phyloP scores from a whole-genome alignment of 2,329 filamentous ascomycete species.

The Colletotrichum euphorbiae region DNA sequence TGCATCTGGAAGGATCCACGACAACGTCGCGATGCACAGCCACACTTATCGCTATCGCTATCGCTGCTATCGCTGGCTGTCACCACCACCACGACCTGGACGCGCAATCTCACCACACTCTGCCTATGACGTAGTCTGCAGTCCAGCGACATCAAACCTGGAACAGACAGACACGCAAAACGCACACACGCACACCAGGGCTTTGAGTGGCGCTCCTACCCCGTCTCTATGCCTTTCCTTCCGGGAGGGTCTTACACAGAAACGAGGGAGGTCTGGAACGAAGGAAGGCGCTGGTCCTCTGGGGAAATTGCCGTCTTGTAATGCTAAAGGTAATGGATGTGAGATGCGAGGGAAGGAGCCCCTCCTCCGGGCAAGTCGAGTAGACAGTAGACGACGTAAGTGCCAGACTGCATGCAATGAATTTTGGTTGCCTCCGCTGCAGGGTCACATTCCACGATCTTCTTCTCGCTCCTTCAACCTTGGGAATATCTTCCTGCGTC shows the following conservation, averaged over 20 bases:
- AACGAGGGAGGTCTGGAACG: constrained; percentile 14
- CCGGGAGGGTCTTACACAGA: constrained; percentile 24
- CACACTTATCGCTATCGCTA: constrained; percentile 20
- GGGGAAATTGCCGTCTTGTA: constrained; percentile 28
- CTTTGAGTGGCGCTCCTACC: background rate
- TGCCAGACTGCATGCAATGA: constrained; percentile 24
- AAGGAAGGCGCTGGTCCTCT: constrained; percentile 20
- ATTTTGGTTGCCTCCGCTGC: constrained; percentile 26
- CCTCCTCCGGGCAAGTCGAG: background rate
- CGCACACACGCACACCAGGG: background rate
- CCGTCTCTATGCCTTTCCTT: background rate
- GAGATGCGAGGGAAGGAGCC: constrained; percentile 17
- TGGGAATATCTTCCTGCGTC: background rate
- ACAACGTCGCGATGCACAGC: constrained; percentile 1
- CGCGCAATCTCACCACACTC: constrained; percentile 9
- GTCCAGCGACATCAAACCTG: constrained; percentile 32
- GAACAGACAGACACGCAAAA: constrained; percentile 10
- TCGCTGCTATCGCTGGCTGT: background rate
- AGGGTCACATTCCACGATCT: constrained; percentile 21
- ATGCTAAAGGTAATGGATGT: background rate
- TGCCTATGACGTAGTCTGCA: constrained; percentile 35
- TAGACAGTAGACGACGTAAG: background rate
- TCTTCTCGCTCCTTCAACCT: constrained; percentile 11
- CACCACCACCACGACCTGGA: background rate
- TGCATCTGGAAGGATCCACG: background rate